These are phyloP conservation scores for Ceratorhiza oryzae-sativae DNA, from an alignment of 1,284 basidiomycete genomes.

Conservation along the genomic window DNA sequence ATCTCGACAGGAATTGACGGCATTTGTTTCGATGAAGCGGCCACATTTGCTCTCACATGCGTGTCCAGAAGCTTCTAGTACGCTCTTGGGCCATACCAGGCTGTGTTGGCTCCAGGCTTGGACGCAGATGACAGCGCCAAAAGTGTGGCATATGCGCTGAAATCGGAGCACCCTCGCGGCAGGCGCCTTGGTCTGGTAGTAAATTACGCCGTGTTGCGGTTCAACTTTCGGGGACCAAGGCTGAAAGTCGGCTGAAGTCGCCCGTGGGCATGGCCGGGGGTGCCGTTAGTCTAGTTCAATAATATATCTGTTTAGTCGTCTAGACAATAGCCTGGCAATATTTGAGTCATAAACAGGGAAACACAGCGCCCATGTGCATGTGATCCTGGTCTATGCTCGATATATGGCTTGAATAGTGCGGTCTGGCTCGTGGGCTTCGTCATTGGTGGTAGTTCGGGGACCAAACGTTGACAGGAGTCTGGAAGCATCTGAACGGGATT, in stretches of 20 bases:
- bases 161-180: background rate
- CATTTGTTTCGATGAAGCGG: slow-evolving; percentile 1
- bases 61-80: background rate
- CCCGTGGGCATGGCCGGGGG: background rate
- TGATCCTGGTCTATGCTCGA: background rate
- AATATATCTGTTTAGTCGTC: background rate
- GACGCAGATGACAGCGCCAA: background rate
- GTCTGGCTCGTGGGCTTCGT: background rate
- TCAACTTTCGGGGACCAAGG: background rate
- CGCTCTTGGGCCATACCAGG: background rate
- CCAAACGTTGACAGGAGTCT: slow-evolving; percentile 16
- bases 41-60: no score
- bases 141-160: background rate
- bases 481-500: slow-evolving; percentile 21
- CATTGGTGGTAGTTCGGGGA: slow-evolving; percentile 2
- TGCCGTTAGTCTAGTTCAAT: background rate
- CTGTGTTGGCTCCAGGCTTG: background rate
- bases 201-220: background rate
- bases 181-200: background rate
- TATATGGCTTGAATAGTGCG: background rate
- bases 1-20: background rate
- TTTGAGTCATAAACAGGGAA: background rate
- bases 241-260: background rate
- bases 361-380: background rate
- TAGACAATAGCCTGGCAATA: slow-evolving; percentile 17